These are phyloP conservation scores for Ceratobasidium sp. DNA, from an alignment of 1,284 basidiomycete genomes.

Conservation along the genomic window DNA sequence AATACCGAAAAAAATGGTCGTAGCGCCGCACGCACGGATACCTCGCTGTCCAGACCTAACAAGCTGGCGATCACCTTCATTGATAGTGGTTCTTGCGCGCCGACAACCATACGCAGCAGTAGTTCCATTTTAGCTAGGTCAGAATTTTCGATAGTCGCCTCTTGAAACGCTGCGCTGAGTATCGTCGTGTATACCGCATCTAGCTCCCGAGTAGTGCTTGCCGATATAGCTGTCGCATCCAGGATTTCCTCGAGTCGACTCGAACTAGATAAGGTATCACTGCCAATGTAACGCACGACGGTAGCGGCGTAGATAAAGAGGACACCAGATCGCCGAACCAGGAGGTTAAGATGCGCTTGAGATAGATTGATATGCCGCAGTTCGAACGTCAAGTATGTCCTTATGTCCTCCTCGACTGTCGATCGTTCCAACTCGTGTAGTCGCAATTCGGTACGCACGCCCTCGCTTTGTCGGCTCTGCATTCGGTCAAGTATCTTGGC, in stretches of 20 bases:
- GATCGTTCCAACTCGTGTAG: neutral
- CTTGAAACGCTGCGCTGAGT: constrained; percentile 1
- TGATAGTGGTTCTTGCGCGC: constrained; percentile 2
- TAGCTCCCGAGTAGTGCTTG: neutral
- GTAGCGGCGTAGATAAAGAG: constrained; percentile 9
- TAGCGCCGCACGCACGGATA: neutral
- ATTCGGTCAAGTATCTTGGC: neutral
- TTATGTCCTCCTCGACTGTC: neutral
- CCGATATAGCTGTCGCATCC: neutral
- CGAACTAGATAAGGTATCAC: neutral
- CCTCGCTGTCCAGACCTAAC: neutral
- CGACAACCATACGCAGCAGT: neutral
- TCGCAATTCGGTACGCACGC: neutral
- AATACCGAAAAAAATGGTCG: neutral
- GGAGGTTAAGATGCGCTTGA: neutral
- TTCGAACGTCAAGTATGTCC: neutral
- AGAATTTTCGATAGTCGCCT: neutral
- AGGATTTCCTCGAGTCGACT: neutral
- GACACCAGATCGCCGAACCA: neutral
- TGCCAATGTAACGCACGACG: neutral
- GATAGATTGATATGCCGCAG: neutral
- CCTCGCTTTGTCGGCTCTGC: neutral
- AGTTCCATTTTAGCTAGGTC: neutral
- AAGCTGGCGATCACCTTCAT: neutral
- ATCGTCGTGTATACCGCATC: constrained; percentile 9